Evolutionary conservation across 2,329 filamentous ascomycete genomes (phyloP), one percentile per base, ranked within the genome.

Genomic region (Cladorrhinum sp.): DNA sequence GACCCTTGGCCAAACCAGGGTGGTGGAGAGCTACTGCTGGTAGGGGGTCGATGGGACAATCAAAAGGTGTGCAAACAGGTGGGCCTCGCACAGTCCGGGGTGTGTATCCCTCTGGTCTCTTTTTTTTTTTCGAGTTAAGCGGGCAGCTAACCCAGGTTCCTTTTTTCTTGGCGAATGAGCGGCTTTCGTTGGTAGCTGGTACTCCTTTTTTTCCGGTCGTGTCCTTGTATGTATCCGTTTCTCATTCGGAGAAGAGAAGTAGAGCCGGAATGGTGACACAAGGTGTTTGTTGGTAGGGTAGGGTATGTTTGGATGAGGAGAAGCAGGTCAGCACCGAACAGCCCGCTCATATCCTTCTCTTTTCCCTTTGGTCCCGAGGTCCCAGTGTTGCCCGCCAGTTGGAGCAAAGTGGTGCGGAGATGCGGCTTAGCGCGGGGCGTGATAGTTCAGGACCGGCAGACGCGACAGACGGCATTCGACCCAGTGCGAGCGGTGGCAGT

Each of bases 1-100:
- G 64, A 64, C 56, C 63, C 58, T 51, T 55, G 62, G 50, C 62
- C 18, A 60, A 57, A 63, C 66, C 62, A 62, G 63, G 63, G 55
- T 64, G 62, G 52, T 66, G 66, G 65, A 62, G 63, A 61, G 58
- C 54, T 53, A 61, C 50, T 62, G 57, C 45, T 32, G 25, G 55
- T 48, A 41, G 57, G 53, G 52, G 52, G 29, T 48, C 25, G 58
- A 55, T 57, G 58, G 50, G 53, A 61, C 62, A 66, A 66, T 64
- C 63, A 67, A 57, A 66, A 41, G 25, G 50, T 41, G 57, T 45
- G 55, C 56, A 59, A 64, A 64, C 60, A 61, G 59, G 62, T 65
- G 65, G 64, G 54, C 58, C 60, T 55, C 56, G 48, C 59, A 59
- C 58, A 60, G 61, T 58, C 64, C 61, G 58, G 61, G 62, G 63